Percentiles rank a stretch among this genome's conserved stretches.
These are phyloP conservation scores for Musa schizocarpa DNA, from an alignment of 176 grass and related monocot genomes.

Conservation along the genomic window DNA sequence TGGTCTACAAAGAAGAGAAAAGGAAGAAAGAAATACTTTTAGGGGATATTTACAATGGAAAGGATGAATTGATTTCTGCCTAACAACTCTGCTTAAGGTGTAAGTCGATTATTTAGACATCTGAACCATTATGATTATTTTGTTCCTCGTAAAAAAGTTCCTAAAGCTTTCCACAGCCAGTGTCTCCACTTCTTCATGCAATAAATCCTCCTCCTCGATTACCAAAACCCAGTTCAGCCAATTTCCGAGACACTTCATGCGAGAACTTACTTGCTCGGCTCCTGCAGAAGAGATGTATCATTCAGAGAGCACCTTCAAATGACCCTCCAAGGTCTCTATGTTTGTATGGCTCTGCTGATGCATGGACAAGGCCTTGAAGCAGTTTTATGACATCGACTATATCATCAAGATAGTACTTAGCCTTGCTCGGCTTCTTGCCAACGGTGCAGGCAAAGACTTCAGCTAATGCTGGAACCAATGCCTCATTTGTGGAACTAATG, in stretches of 20 bases:
- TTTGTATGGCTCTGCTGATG: conserved; percentile 13
- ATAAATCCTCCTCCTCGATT: background rate
- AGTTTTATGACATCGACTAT: conserved; percentile 87
- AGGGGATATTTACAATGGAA: background rate
- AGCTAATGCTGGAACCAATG: conserved; percentile 37
- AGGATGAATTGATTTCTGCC: background rate
- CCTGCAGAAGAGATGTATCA: background rate
- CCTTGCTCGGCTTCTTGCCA: conserved; percentile 93
- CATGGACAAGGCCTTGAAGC: conserved; percentile 61
- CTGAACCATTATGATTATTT: background rate
- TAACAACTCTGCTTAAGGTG: background rate
- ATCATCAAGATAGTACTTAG: conserved; percentile 94
- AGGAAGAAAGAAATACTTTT: background rate
- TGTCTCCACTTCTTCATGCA: background rate
- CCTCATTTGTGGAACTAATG: conserved; percentile 39
- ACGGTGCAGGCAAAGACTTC: conserved; percentile 97
- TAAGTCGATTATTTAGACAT: background rate
- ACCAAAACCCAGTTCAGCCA: too few species aligned
- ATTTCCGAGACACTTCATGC: too few species aligned
- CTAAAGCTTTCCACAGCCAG: background rate
- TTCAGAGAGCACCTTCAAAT: conserved; percentile 65
- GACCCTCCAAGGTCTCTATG: conserved; percentile 34
- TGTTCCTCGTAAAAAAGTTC: background rate
- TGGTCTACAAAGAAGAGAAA: background rate
- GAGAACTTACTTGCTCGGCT: too few species aligned